Percentiles rank a stretch among this genome's conserved stretches.
These are phyloP conservation scores for Scytalidium sp. DNA, from an alignment of 2,329 filamentous ascomycete genomes.

Conservation along the genomic window DNA sequence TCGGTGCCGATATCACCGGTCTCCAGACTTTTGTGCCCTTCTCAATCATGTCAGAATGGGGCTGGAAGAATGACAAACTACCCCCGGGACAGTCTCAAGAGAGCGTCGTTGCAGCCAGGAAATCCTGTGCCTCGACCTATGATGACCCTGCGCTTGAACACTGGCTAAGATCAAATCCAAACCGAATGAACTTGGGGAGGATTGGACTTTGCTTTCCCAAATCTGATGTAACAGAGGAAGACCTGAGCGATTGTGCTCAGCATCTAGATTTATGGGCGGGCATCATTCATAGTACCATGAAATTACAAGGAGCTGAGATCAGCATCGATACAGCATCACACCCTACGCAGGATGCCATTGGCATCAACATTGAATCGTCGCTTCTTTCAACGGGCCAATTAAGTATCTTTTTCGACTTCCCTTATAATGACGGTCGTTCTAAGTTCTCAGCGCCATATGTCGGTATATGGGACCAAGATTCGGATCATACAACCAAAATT, in stretches of 20 bases:
- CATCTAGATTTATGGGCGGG: constrained; percentile 36
- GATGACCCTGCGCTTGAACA: constrained; percentile 25
- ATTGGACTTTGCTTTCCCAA: constrained; percentile 35
- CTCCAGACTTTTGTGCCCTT: constrained; percentile 41
- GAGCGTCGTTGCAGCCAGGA: not conserved
- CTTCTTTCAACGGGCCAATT: constrained; percentile 32
- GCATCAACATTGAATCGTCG: constrained; percentile 33
- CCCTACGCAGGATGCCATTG: constrained; percentile 35
- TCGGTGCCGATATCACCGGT: constrained; percentile 42
- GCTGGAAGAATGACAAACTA: constrained; percentile 42
- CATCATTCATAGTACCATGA: constrained; percentile 36
- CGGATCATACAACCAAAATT: constrained; percentile 34
- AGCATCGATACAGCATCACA: constrained; percentile 35
- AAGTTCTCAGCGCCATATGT: constrained; percentile 42
- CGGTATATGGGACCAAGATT: constrained; percentile 35
- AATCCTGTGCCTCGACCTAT: not conserved
- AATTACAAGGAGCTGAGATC: constrained; percentile 26
- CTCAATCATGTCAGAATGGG: constrained; percentile 40
- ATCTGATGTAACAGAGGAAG: constrained; percentile 23
- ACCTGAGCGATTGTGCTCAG: constrained; percentile 30
- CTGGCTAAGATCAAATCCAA: constrained; percentile 50
- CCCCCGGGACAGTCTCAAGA: constrained; percentile 1
- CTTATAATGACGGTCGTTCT: constrained; percentile 37
- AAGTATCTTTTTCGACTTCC: constrained; percentile 38
- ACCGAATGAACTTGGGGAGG: constrained; percentile 40